These are phyloP conservation scores for Coniella lustricola DNA, from an alignment of 2,329 filamentous ascomycete genomes.

Conservation along the genomic window DNA sequence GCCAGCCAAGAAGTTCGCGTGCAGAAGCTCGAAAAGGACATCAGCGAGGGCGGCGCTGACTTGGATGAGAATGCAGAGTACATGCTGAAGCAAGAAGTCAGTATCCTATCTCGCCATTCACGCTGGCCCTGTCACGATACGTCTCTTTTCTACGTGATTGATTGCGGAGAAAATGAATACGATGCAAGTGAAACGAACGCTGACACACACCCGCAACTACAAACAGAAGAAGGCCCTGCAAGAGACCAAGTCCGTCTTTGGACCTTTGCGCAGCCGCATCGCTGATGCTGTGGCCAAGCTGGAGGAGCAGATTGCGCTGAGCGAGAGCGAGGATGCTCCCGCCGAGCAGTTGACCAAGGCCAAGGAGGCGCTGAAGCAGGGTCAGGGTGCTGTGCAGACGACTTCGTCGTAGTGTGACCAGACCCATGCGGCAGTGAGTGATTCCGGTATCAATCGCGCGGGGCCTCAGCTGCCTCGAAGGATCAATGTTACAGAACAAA, in stretches of 20 bases:
- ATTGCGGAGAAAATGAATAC: too few relatives aligned
- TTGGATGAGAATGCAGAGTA: slow-evolving; percentile 71
- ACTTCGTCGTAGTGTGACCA: slow-evolving; percentile 16
- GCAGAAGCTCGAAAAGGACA: slow-evolving; percentile 57
- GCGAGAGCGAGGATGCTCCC: slow-evolving; percentile 36
- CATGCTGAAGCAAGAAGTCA: slow-evolving; percentile 79
- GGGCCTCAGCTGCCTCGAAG: too few relatives aligned
- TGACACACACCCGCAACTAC: too few relatives aligned
- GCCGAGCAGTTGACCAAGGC: slow-evolving; percentile 49
- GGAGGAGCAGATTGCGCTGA: slow-evolving; percentile 67
- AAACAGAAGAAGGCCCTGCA: slow-evolving; percentile 69
- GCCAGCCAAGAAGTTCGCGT: slow-evolving; percentile 66
- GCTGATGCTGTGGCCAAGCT: slow-evolving; percentile 63
- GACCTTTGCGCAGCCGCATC: slow-evolving; percentile 64
- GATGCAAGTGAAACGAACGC: too few relatives aligned
- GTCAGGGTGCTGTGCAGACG: slow-evolving; percentile 35
- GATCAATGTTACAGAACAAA: too few relatives aligned
- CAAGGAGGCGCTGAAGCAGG: slow-evolving; percentile 44
- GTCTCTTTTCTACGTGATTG: too few relatives aligned
- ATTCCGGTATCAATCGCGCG: too few relatives aligned
- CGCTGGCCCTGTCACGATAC: neutral
- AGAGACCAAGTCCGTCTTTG: slow-evolving; percentile 81
- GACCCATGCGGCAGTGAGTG: neutral
- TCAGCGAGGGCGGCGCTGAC: slow-evolving; percentile 39
- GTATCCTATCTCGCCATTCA: slow-evolving; percentile 19